phyloP scores from a whole-genome alignment of 2,329 filamentous ascomycete genomes.

The Trichoderma pleuroti region DNA sequence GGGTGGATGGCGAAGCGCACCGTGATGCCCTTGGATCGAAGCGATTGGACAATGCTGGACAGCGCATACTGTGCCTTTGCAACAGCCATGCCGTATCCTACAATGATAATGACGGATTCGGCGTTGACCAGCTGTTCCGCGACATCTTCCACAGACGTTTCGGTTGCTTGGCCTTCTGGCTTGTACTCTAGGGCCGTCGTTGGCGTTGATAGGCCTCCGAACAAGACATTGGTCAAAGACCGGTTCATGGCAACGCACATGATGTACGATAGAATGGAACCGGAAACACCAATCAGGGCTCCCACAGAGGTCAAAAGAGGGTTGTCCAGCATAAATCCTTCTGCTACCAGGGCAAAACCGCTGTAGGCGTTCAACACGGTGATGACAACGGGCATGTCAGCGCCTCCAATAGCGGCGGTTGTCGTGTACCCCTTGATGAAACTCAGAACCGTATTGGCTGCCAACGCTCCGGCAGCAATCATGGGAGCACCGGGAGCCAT shows the following conservation, averaged over 20 bases:
- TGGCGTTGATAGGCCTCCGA: constrained; percentile 65
- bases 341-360: constrained; percentile 83
- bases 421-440: constrained; percentile 87
- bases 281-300: constrained; percentile 81
- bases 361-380: constrained; percentile 89
- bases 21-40: constrained; percentile 72
- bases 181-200: constrained; percentile 60
- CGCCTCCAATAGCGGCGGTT: constrained; percentile 84
- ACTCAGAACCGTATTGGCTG: constrained; percentile 71
- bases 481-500: constrained; percentile 76
- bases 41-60: constrained; percentile 70
- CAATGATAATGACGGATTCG: constrained; percentile 83
- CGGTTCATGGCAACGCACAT: constrained; percentile 90
- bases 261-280: constrained; percentile 84
- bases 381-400: constrained; percentile 90
- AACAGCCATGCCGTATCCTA: constrained; percentile 92
- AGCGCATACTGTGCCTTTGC: constrained; percentile 92
- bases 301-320: constrained; percentile 80
- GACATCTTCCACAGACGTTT: constrained; percentile 76
- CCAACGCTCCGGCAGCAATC: constrained; percentile 74
- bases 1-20: constrained; percentile 90
- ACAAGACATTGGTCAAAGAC: constrained; percentile 82
- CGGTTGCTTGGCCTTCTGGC: constrained; percentile 74
- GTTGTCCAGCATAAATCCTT: constrained; percentile 90
- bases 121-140: constrained; percentile 71